phyloP scores from a whole-genome alignment of 2,329 filamentous ascomycete genomes.

The Fonsecaea erecta region DNA sequence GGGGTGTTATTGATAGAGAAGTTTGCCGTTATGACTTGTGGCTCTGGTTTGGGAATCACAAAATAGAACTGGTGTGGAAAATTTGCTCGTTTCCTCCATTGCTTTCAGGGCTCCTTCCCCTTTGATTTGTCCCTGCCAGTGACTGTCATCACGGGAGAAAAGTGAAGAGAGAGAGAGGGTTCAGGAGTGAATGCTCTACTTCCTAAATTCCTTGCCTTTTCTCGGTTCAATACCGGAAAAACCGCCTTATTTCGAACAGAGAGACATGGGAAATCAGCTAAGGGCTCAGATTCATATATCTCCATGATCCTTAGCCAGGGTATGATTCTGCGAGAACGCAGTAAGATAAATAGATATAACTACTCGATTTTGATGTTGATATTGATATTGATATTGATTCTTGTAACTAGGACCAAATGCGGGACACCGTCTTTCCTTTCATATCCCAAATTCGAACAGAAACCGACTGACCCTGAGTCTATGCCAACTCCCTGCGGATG shows the following conservation, averaged over 20 bases:
- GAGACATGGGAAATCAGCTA: too few relatives aligned
- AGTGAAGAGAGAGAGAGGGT: background rate
- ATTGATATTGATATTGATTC: background rate
- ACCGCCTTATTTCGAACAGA: too few relatives aligned
- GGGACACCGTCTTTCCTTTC: background rate
- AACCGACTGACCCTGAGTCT: background rate
- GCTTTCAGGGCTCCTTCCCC: background rate
- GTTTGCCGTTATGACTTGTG: background rate
- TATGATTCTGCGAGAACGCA: too few relatives aligned
- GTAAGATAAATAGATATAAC: too few relatives aligned
- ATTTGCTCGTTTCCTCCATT: background rate
- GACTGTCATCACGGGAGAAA: background rate
- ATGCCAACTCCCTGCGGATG: background rate
- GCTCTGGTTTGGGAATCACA: background rate
- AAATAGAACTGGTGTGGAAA: background rate
- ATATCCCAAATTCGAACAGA: background rate
- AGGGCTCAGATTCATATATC: too few relatives aligned
- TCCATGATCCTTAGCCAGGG: too few relatives aligned
- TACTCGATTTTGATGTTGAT: too few relatives aligned
- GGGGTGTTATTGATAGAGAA: background rate
- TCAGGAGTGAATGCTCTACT: background rate
- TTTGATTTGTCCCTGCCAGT: background rate
- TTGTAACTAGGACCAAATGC: background rate
- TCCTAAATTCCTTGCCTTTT: background rate
- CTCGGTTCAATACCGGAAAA: too few relatives aligned